Evolutionary conservation across 257 asterid species (phyloP).

Genomic region (Plantago elongata): DNA sequence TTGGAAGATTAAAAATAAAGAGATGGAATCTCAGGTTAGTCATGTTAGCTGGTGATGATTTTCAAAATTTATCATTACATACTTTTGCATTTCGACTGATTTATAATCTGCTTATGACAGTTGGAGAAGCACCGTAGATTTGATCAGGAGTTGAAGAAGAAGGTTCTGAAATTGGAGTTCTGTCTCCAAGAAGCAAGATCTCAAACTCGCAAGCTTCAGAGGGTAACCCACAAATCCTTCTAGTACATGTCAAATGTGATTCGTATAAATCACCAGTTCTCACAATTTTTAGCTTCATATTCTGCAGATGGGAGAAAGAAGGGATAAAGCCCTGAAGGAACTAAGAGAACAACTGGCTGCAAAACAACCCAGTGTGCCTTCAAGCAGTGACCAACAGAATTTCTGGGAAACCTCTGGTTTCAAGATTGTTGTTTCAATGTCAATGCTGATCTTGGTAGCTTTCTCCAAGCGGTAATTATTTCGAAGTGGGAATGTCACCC

Average conservation of each 20-base stretch:
- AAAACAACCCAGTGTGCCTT: constrained; percentile 37
- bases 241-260: neutral
- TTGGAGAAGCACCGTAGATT: constrained; percentile 70
- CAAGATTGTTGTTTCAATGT: constrained; percentile 79
- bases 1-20: constrained; percentile 79
- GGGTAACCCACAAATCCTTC: constrained; percentile 41
- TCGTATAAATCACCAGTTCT: neutral
- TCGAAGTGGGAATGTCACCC: constrained; percentile 37
- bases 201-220: constrained; percentile 80
- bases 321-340: constrained; percentile 76
- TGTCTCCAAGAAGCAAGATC: constrained; percentile 76
- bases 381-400: constrained; percentile 39
- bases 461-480: constrained; percentile 57
- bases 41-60: neutral
- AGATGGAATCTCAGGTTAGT: constrained; percentile 77
- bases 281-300: neutral
- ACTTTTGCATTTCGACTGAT: constrained; percentile 3
- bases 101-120: constrained; percentile 26
- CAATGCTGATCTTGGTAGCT: constrained; percentile 70
- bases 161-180: constrained; percentile 65
- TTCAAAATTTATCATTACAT: neutral
- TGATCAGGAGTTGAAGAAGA: constrained; percentile 80
- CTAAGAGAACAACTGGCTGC: constrained; percentile 65
- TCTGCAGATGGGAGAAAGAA: constrained; percentile 78
- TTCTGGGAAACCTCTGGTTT: constrained; percentile 82